phyloP scores from a whole-genome alignment of 2,329 filamentous ascomycete genomes.

The Colletotrichum gigasporum region DNA sequence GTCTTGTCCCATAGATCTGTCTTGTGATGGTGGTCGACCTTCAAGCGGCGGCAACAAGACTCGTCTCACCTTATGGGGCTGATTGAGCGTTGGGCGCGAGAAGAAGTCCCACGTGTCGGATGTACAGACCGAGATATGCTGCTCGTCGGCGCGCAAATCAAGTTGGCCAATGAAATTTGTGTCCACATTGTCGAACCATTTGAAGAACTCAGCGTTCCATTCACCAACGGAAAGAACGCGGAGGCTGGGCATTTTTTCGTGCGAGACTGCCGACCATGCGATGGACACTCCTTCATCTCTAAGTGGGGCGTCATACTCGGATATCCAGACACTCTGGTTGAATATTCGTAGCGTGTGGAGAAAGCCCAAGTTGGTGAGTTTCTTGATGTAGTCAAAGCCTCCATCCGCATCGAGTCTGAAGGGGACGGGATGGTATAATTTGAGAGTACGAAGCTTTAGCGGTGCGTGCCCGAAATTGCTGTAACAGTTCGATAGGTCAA shows the following conservation, averaged over 20 bases:
- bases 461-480: background rate
- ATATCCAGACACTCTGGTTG: background rate
- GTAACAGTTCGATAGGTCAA: background rate
- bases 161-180: background rate
- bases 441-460: background rate
- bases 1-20: too few species aligned
- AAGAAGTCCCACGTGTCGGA: background rate
- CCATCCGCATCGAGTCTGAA: background rate
- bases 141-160: background rate
- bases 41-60: background rate
- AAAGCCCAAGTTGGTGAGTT: background rate
- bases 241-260: background rate
- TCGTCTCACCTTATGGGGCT: background rate
- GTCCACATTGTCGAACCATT: background rate
- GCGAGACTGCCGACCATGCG: background rate
- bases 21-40: too few species aligned
- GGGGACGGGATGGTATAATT: background rate
- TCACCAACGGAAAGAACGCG: background rate
- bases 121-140: too few species aligned
- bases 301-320: background rate
- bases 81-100: background rate
- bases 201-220: background rate
- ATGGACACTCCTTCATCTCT: background rate
- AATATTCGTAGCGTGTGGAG: background rate
- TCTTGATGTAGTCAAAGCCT: background rate